These are phyloP conservation scores for Neoarthrinium moseri DNA, from an alignment of 2,329 filamentous ascomycete genomes.

Conservation along the genomic window DNA sequence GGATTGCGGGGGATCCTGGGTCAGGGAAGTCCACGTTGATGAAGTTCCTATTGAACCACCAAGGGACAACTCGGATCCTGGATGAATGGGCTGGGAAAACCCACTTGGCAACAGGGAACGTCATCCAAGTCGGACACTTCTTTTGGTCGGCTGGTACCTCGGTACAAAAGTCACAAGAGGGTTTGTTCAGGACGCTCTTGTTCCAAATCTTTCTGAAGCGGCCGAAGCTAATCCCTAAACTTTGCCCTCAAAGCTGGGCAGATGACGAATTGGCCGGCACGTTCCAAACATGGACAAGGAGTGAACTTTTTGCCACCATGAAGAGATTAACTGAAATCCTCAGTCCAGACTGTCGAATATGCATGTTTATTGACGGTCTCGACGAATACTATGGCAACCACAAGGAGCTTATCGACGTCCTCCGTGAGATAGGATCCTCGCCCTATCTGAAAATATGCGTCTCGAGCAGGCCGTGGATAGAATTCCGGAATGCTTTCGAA, in stretches of 20 bases:
- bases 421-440: neutral
- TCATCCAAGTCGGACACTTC: too few species aligned
- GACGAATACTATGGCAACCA: slow-evolving; percentile 3
- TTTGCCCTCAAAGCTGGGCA: neutral
- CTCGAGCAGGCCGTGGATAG: slow-evolving; percentile 1
- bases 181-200: neutral
- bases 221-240: neutral
- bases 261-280: too few species aligned
- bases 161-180: neutral
- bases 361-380: slow-evolving; percentile 4
- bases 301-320: neutral
- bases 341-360: neutral
- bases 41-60: too few species aligned
- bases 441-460: slow-evolving; percentile 2
- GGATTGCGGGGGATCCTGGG: too few species aligned
- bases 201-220: slow-evolving; percentile 1
- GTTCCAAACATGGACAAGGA: neutral
- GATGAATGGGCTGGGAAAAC: too few species aligned
- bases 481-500: neutral
- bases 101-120: too few species aligned
- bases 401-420: neutral
- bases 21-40: too few species aligned
- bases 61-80: too few species aligned
- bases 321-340: neutral
- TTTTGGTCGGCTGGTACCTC: slow-evolving; percentile 3